Conservation (phyloP, 2,329 filamentous ascomycete species). For the Pseudogymnoascus sp. region DNA sequence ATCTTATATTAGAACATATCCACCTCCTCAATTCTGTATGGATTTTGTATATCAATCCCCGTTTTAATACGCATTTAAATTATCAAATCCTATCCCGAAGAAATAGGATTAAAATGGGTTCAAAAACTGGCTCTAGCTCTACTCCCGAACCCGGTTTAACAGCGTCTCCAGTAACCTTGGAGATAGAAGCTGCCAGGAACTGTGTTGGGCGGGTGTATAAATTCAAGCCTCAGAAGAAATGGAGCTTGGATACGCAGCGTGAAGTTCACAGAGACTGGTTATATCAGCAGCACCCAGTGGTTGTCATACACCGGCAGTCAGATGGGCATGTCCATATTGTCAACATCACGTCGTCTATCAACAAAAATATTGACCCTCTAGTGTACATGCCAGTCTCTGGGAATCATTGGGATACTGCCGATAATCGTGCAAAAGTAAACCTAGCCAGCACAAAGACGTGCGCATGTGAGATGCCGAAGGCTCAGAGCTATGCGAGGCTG, state of each 20-base stretch:
- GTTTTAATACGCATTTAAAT: background rate
- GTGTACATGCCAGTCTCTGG: background rate
- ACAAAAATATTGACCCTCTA: background rate
- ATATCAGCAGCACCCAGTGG: background rate
- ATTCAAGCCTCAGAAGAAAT: background rate
- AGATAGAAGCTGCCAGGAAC: background rate
- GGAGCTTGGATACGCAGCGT: background rate
- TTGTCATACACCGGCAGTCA: background rate
- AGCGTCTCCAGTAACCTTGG: background rate
- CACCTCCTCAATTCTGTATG: background rate
- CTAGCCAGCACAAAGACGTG: background rate
- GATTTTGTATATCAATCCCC: background rate
- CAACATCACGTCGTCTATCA: background rate
- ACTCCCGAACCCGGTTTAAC: too few relatives aligned
- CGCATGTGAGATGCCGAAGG: background rate
- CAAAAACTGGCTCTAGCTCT: background rate
- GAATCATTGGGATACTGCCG: background rate
- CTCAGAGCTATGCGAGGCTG: background rate
- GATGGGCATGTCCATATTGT: background rate
- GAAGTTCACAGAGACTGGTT: background rate
- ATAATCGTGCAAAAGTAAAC: background rate
- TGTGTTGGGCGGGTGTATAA: background rate
- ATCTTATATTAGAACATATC: background rate
- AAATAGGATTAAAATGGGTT: background rate
- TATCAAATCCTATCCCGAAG: too few relatives aligned